phyloP scores from a whole-genome alignment of 2,329 filamentous ascomycete species.

The Mycogone perniciosa region DNA sequence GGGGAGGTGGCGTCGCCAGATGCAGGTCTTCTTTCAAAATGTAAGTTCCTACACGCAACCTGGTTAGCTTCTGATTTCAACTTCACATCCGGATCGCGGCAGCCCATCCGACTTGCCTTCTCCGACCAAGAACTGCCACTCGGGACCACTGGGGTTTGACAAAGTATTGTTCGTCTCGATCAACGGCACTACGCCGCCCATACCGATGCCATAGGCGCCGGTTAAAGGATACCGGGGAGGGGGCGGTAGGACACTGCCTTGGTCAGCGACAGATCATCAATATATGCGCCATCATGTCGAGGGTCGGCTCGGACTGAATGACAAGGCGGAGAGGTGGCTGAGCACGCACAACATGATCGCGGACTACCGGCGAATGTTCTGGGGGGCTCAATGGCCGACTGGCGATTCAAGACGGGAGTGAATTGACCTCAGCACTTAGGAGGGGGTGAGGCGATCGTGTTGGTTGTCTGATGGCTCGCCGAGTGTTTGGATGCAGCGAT shows the following conservation, averaged over 20 bases:
- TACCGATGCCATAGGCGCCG: conserved; percentile 63
- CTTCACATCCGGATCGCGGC: not conserved
- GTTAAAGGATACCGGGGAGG: conserved; percentile 76
- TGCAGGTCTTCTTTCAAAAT: conserved; percentile 84
- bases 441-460: too few species aligned
- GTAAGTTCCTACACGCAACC: conserved; percentile 64
- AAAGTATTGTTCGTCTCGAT: conserved; percentile 94
- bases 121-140: conserved; percentile 86
- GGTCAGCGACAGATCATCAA: conserved; percentile 12
- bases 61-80: conserved; percentile 9
- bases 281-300: not conserved
- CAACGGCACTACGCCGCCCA: conserved; percentile 63
- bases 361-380: not conserved
- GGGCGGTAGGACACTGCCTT: conserved; percentile 70
- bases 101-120: conserved; percentile 57
- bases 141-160: conserved; percentile 69
- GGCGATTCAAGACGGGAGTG: not conserved
- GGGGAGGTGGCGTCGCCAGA: conserved; percentile 87
- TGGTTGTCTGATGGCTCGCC: too few species aligned
- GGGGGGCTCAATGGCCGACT: not conserved
- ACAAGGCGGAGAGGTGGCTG: not conserved
- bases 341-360: conserved; percentile 23
- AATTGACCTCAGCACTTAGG: too few species aligned
- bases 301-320: not conserved
- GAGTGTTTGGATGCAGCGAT: too few species aligned